Conservation (phyloP, 768 basidiomycete species). For the Phlegmacium glaucopus region DNA sequence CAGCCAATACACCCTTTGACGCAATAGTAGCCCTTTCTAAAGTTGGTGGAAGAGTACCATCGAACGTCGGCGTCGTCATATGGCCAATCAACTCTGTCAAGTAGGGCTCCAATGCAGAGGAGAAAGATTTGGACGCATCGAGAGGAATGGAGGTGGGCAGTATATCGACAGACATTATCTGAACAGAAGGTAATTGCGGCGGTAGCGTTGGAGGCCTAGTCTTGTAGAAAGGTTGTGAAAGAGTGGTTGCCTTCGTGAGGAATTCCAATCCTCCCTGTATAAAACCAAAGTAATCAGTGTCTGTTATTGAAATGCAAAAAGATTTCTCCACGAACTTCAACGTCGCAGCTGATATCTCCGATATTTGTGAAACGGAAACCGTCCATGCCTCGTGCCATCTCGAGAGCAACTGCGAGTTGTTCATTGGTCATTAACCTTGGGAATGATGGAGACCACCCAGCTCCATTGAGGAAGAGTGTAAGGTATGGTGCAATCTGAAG, state of each 20-base stretch:
- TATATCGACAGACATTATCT: conserved; percentile 90
- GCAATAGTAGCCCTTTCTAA: conserved; percentile 75
- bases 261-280: conserved; percentile 85
- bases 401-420: conserved; percentile 51
- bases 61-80: background rate
- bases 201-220: conserved; percentile 39
- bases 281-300: background rate
- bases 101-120: conserved; percentile 62
- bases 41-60: conserved; percentile 31
- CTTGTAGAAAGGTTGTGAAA: conserved; percentile 71
- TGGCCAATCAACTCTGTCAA: conserved; percentile 50
- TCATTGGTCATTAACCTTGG: conserved; percentile 76
- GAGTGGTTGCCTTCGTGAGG: conserved; percentile 70
- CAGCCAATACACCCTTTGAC: conserved; percentile 48
- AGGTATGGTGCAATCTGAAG: conserved; percentile 78
- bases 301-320: background rate
- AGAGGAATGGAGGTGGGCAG: conserved; percentile 80
- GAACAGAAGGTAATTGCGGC: conserved; percentile 45
- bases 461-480: conserved; percentile 81
- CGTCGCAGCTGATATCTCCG: conserved; percentile 88
- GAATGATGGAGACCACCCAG: conserved; percentile 77
- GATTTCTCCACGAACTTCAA: conserved; percentile 46
- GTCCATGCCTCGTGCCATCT: conserved; percentile 45
- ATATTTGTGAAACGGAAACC: conserved; percentile 64
- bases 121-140: conserved; percentile 81